Evolutionary conservation across 1,284 basidiomycete genomes (phyloP).

Genomic region (Pseudozyma flocculosa): DNA sequence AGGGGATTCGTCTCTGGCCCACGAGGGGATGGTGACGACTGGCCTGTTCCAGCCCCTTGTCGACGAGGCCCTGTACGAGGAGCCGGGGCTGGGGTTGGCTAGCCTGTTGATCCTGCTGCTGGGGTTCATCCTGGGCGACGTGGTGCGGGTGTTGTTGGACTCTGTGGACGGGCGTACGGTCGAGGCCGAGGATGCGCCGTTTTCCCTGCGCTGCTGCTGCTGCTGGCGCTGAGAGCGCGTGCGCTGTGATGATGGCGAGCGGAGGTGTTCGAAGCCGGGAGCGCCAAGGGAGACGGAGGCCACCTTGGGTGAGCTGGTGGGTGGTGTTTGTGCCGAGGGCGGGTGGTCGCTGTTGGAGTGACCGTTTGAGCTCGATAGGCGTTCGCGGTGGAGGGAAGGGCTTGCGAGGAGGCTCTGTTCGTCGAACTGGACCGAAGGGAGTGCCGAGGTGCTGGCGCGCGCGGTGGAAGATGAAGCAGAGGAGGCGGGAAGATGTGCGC

Average conservation of each 20-base stretch:
- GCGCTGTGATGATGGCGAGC: neutral
- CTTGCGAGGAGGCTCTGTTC: slow-evolving; percentile 28
- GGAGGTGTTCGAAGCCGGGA: neutral
- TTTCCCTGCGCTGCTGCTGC: neutral
- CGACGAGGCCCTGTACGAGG: neutral
- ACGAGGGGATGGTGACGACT: slow-evolving; percentile 29
- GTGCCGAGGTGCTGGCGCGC: slow-evolving; percentile 10
- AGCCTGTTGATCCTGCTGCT: too few relatives aligned
- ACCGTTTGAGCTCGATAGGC: neutral
- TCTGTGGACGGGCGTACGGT: too few relatives aligned
- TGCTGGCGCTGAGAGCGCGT: neutral
- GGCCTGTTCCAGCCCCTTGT: neutral
- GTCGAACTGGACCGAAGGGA: slow-evolving; percentile 35
- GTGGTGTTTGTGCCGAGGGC: neutral
- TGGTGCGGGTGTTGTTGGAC: neutral
- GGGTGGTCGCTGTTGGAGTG: too few relatives aligned
- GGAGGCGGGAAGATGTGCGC: too few relatives aligned
- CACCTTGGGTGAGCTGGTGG: neutral
- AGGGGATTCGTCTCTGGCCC: slow-evolving; percentile 38
- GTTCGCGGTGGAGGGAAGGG: slow-evolving; percentile 14
- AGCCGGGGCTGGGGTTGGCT: too few relatives aligned
- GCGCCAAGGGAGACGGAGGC: neutral
- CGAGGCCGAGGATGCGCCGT: neutral
- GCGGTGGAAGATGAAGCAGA: neutral
- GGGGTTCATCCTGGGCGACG: too few relatives aligned